Conservation (phyloP, 2,329 filamentous ascomycete species). For the Colletotrichum abscissum region DNA sequence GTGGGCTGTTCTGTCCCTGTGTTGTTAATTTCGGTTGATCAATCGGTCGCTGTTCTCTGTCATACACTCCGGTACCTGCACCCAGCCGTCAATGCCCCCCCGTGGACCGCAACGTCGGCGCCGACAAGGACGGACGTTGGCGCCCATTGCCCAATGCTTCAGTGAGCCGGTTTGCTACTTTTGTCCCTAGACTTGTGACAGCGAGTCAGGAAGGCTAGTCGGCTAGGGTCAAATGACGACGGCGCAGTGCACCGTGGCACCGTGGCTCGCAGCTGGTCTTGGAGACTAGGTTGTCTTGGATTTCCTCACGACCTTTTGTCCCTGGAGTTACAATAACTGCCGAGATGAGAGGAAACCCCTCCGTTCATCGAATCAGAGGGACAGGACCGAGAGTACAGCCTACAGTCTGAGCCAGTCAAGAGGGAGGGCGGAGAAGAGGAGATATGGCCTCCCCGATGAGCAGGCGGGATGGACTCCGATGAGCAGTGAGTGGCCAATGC, state of each 20-base stretch:
- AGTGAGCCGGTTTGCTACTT: not conserved
- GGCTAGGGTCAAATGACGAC: not conserved
- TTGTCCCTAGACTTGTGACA: not conserved
- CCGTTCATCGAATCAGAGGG: not conserved
- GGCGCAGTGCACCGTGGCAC: not conserved
- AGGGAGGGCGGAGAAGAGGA: not conserved
- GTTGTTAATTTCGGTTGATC: not conserved
- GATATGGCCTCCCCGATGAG: no score
- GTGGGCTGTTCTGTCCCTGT: not conserved
- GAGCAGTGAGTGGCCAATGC: not conserved
- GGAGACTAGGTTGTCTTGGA: not conserved
- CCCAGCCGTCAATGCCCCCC: not conserved
- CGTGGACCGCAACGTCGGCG: not conserved
- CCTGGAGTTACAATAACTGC: not conserved
- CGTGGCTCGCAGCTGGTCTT: not conserved
- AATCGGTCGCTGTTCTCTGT: not conserved
- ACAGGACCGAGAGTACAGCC: not conserved
- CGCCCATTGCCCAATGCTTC: not conserved
- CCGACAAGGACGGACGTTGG: not conserved
- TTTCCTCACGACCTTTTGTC: not conserved
- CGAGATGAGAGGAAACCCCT: not conserved
- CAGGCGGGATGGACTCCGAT: not conserved
- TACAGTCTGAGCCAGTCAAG: not conserved
- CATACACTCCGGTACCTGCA: not conserved
- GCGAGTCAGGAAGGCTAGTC: not conserved